These are phyloP conservation scores for Plantago major DNA, from an alignment of 257 asterid species.

Conservation along the genomic window DNA sequence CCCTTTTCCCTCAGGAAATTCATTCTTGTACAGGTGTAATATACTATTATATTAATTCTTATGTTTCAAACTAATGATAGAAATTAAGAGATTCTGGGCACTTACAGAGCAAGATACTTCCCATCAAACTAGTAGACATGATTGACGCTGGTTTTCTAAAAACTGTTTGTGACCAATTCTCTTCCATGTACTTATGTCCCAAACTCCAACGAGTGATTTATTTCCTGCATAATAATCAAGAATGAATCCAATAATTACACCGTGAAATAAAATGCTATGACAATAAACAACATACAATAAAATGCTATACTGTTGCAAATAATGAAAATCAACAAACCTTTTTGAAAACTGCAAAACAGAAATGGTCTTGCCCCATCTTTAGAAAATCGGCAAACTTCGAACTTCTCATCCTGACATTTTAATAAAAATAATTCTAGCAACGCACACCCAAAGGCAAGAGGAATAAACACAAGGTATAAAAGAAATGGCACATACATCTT, in stretches of 20 bases:
- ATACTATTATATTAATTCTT: too few relatives aligned
- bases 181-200: conserved; percentile 86
- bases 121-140: conserved; percentile 84
- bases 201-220: conserved; percentile 70
- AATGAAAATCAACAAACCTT: conserved; percentile 38
- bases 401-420: conserved; percentile 72
- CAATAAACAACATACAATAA: conserved; percentile 5
- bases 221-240: conserved; percentile 49
- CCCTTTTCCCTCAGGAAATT: too few relatives aligned
- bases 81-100: conserved; percentile 13
- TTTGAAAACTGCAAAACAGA: conserved; percentile 73
- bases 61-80: too few relatives aligned
- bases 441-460: conserved; percentile 17
- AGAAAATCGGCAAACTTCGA: conserved; percentile 88
- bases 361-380: conserved; percentile 97
- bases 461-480: conserved; percentile 3
- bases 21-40: too few relatives aligned
- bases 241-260: neutral
- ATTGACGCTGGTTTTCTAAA: conserved; percentile 69
- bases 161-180: conserved; percentile 83
- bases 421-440: conserved; percentile 14
- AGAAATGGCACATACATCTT: conserved; percentile 51
- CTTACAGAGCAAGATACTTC: conserved; percentile 92
- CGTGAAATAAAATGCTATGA: conserved; percentile 4
- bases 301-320: conserved; percentile 4